Evolutionary conservation across 78 protist genomes (phyloP).

Genomic region (Anaeramoeba flamelloides): DNA sequence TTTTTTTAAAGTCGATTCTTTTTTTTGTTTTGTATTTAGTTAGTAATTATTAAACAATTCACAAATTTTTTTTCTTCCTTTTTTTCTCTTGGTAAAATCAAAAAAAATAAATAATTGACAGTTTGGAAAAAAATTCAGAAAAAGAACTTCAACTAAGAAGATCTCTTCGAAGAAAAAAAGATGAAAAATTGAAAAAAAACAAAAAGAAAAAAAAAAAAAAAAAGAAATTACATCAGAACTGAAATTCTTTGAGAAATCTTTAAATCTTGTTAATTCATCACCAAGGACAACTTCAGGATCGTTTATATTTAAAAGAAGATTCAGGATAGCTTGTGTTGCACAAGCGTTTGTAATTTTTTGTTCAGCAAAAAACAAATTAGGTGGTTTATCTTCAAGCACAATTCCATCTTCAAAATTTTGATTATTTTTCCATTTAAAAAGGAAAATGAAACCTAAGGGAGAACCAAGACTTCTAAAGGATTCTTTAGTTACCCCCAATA

Average conservation of each 20-base stretch:
- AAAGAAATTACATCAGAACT: conserved; percentile 28
- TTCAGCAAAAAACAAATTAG: conserved; percentile 15
- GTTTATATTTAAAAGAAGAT: conserved; percentile 65
- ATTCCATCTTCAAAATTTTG: conserved; percentile 21
- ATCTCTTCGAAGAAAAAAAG: too few species aligned
- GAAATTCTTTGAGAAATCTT: conserved; percentile 47
- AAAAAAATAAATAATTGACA: too few species aligned
- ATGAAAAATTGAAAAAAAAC: too few species aligned
- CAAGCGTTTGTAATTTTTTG: conserved; percentile 80
- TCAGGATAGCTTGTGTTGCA: conserved; percentile 92
- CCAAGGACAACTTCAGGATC: conserved; percentile 60
- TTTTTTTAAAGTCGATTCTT: too few species aligned
- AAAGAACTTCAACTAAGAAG: too few species aligned
- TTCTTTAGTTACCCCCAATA: conserved; percentile 53
- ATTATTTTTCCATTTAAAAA: conserved; percentile 70
- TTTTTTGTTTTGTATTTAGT: too few species aligned
- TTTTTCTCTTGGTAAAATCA: too few species aligned
- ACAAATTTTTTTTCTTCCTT: too few species aligned
- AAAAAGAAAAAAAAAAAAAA: conserved; percentile 10
- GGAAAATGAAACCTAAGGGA: too few species aligned
- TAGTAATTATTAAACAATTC: too few species aligned
- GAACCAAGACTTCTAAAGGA: too few species aligned
- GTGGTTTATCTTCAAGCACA: background rate
- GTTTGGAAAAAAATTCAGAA: too few species aligned
- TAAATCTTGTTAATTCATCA: conserved; percentile 39